Conservation (phyloP, 352 stramenopile genomes). For the Globisporangium takayamanum region DNA sequence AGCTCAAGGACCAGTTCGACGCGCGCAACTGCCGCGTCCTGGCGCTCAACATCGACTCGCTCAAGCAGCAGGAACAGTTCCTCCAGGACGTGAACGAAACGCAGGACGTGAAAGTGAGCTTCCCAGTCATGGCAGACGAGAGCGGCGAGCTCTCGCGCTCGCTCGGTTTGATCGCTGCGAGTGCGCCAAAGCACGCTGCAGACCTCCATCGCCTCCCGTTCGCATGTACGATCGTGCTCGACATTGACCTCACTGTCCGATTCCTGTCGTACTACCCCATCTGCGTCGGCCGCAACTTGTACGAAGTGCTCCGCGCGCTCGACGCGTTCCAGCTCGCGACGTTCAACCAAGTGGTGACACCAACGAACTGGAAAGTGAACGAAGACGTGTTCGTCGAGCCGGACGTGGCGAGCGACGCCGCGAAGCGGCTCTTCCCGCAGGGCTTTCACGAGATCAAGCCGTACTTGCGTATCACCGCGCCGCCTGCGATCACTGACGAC, state of each 20-base stretch:
- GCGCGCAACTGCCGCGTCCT: conserved; percentile 66
- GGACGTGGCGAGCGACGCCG: conserved; percentile 46
- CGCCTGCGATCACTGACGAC: conserved; percentile 52
- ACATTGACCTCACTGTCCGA: conserved; percentile 65
- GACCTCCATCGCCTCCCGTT: conserved; percentile 54
- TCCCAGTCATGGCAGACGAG: conserved; percentile 64
- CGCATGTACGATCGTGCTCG: conserved; percentile 59
- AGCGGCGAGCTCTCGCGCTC: conserved; percentile 52
- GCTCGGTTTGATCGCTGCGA: conserved; percentile 41
- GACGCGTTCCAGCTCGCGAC: conserved; percentile 67
- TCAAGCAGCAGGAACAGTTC: conserved; percentile 43
- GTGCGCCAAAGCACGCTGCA: conserved; percentile 38
- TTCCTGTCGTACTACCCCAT: conserved; percentile 64
- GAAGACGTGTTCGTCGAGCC: conserved; percentile 84
- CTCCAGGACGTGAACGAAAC: conserved; percentile 76
- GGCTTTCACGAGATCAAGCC: conserved; percentile 80
- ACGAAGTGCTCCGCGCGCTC: conserved; percentile 65
- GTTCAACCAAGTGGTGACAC: conserved; percentile 73
- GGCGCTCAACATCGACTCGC: conserved; percentile 35
- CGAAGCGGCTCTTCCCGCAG: conserved; percentile 74
- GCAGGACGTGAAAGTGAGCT: conserved; percentile 68
- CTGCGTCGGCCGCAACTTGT: conserved; percentile 70
- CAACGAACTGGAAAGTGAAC: conserved; percentile 83
- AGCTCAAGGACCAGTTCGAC: conserved; percentile 73
- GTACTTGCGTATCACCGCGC: conserved; percentile 71